A percentile compares a stretch with the other conserved stretches of the same genome.
Conservation (phyloP, 2,329 filamentous ascomycete genomes). For the Colletotrichum lentis region DNA sequence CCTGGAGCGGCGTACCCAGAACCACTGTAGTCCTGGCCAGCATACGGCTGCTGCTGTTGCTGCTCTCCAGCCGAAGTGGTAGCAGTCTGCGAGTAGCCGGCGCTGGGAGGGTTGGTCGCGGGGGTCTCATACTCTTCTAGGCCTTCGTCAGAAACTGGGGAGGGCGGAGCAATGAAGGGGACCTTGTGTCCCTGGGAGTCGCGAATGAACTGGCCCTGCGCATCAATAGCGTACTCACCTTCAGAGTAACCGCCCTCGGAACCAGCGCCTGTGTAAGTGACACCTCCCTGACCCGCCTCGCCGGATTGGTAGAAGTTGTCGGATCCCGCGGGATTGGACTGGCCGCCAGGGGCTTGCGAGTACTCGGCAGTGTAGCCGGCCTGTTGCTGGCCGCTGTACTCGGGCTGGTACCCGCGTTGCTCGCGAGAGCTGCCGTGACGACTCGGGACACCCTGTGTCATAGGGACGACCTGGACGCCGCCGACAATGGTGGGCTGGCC, state of each 20-base stretch:
- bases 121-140: constrained; percentile 67
- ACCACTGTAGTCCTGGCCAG: constrained; percentile 69
- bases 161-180: constrained; percentile 57
- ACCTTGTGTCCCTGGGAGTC: constrained; percentile 70
- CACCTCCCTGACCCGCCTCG: constrained; percentile 29
- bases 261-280: constrained; percentile 39
- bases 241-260: constrained; percentile 72
- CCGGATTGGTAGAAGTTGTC: constrained; percentile 40
- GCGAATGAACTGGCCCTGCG: constrained; percentile 66
- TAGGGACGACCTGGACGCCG: constrained; percentile 93
- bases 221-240: constrained; percentile 75
- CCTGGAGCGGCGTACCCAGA: constrained; percentile 71
- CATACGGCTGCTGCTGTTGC: constrained; percentile 37
- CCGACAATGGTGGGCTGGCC: constrained; percentile 90
- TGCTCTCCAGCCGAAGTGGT: constrained; percentile 50
- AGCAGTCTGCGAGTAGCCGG: constrained; percentile 43
- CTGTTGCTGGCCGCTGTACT: constrained; percentile 43
- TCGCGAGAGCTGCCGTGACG: constrained; percentile 59
- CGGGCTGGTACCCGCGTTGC: constrained; percentile 43
- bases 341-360: constrained; percentile 53
- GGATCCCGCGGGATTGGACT: constrained; percentile 48
- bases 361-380: constrained; percentile 49
- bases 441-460: constrained; percentile 75
- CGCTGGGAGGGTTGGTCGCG: constrained; percentile 51
- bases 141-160: constrained; percentile 60